Evolutionary conservation across 1,284 basidiomycete genomes (phyloP).

Genomic region (Volvariella volvacea): DNA sequence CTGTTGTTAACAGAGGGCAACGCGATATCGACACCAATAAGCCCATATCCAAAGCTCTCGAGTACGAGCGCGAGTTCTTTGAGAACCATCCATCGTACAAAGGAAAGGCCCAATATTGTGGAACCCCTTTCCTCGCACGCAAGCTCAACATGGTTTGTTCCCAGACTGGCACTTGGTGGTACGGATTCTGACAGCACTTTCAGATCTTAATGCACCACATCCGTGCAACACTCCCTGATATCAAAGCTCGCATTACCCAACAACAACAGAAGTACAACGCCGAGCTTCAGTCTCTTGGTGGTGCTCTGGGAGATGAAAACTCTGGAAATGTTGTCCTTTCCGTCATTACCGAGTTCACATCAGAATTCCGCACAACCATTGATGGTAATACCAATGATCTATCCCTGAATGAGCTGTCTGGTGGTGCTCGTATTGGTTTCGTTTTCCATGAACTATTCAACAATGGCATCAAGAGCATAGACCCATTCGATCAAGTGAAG

Average conservation of each 20-base stretch:
- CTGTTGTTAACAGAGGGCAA: constrained; percentile 96
- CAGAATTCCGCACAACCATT: constrained; percentile 93
- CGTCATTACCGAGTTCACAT: constrained; percentile 96
- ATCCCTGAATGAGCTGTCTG: constrained; percentile 90
- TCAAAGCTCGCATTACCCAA: constrained; percentile 87
- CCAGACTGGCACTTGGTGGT: not conserved
- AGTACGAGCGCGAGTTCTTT: constrained; percentile 89
- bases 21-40: constrained; percentile 91
- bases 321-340: constrained; percentile 87
- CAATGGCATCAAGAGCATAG: constrained; percentile 91
- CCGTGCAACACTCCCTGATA: constrained; percentile 92
- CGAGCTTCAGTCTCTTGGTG: constrained; percentile 85
- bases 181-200: no score
- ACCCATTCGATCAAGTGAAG: constrained; percentile 98
- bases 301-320: constrained; percentile 78
- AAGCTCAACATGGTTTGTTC: constrained; percentile 86
- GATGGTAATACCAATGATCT: constrained; percentile 97
- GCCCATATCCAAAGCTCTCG: constrained; percentile 79
- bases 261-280: constrained; percentile 84
- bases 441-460: constrained; percentile 99
- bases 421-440: constrained; percentile 96
- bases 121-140: constrained; percentile 94
- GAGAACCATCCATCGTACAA: constrained; percentile 91
- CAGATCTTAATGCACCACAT: constrained; percentile 99
- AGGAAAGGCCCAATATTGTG: constrained; percentile 92